phyloP scores from a whole-genome alignment of 2,329 filamentous ascomycete genomes.

The Ophiocordyceps polyrhachis-furcata region DNA sequence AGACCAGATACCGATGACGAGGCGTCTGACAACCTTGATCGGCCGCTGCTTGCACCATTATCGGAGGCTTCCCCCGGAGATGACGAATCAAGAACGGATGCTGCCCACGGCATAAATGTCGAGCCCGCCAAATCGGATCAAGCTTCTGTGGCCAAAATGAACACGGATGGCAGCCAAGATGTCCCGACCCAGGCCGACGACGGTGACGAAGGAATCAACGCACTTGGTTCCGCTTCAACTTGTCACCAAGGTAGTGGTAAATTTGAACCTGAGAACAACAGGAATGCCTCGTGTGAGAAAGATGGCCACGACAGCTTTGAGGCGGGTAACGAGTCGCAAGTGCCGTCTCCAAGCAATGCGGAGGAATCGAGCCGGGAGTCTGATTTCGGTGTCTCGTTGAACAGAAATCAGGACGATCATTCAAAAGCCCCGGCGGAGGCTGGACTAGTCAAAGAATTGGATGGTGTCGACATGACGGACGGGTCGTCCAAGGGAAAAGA shows the following conservation, averaged over 20 bases:
- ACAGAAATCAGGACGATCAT: neutral
- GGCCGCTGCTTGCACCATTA: slow-evolving; percentile 1
- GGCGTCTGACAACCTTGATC: slow-evolving; percentile 7
- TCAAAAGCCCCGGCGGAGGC: neutral
- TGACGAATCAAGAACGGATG: neutral
- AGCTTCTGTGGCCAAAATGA: neutral
- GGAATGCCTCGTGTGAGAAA: neutral
- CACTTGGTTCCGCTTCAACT: no score
- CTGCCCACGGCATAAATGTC: neutral
- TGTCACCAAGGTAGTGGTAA: neutral
- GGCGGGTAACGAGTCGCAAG: no score
- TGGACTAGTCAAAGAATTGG: neutral
- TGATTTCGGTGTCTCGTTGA: neutral
- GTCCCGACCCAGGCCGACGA: neutral
- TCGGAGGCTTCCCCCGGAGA: neutral
- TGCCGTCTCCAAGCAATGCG: neutral
- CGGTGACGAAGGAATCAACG: no score
- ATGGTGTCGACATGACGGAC: neutral
- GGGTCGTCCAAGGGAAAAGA: slow-evolving; percentile 10
- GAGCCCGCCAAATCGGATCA: neutral
- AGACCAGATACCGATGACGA: slow-evolving; percentile 16
- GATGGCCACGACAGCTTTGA: neutral
- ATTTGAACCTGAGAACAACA: neutral
- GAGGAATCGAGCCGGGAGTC: neutral
- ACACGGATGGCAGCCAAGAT: neutral